phyloP scores from a whole-genome alignment of 2,329 filamentous ascomycete species.

The Stemphylium lycopersici region DNA sequence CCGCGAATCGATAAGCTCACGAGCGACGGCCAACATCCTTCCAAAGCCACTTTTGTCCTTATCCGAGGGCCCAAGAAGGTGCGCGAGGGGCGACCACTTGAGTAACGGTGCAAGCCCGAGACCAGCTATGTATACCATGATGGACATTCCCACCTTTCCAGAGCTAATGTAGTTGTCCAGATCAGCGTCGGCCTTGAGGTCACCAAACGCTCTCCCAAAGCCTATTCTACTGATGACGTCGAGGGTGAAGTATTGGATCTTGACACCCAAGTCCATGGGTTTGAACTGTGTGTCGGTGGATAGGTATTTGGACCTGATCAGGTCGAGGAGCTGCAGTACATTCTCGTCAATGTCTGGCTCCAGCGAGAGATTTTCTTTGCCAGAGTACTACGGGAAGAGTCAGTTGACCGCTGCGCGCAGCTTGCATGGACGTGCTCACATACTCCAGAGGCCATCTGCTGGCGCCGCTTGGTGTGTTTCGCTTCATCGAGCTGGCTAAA shows the following conservation, averaged over 20 bases:
- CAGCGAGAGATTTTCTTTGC: constrained; percentile 58
- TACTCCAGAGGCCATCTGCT: constrained; percentile 57
- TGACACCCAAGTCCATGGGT: constrained; percentile 54
- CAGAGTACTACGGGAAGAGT: constrained; percentile 49
- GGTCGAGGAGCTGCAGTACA: constrained; percentile 52
- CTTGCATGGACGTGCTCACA: not conserved
- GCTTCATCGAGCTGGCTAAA: constrained; percentile 57
- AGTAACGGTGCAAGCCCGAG: constrained; percentile 21
- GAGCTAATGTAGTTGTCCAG: constrained; percentile 53
- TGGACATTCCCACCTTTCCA: constrained; percentile 38
- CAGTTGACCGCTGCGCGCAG: not conserved
- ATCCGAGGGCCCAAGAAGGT: constrained; percentile 32
- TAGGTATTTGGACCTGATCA: constrained; percentile 55
- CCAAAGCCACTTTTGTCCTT: constrained; percentile 40
- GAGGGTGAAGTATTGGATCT: constrained; percentile 60
- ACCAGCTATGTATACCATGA: constrained; percentile 8
- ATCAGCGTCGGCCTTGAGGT: constrained; percentile 56
- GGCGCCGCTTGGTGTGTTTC: constrained; percentile 49
- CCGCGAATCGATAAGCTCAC: constrained; percentile 26
- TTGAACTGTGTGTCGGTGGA: constrained; percentile 11
- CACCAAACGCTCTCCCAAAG: constrained; percentile 59
- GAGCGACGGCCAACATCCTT: constrained; percentile 27
- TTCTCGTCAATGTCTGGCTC: constrained; percentile 57
- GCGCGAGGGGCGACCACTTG: constrained; percentile 26
- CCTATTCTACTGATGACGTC: constrained; percentile 61